Evolutionary conservation across 306 rosid species (phyloP).

Genomic region (Gillenia trifoliata): DNA sequence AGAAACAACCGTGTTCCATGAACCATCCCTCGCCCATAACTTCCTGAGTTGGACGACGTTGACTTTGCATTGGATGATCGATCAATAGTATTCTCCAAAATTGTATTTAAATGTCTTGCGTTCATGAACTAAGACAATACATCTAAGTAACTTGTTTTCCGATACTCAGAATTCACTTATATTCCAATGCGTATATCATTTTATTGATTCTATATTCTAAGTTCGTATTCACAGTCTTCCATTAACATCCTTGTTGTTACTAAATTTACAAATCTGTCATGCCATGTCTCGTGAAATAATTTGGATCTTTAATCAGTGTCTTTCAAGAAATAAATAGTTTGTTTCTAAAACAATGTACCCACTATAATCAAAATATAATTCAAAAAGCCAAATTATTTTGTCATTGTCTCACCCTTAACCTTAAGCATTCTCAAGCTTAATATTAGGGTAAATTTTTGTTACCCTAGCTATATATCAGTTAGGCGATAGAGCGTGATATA

Average conservation of each 20-base stretch:
- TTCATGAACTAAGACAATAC: slow-evolving; percentile 16
- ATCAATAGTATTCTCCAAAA: not conserved
- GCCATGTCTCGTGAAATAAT: not conserved
- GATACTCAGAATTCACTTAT: not conserved
- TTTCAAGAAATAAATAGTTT: not conserved
- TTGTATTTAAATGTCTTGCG: not conserved
- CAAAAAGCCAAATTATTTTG: not conserved
- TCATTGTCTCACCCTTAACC: not conserved
- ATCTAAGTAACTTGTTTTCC: not conserved
- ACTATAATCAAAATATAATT: not conserved
- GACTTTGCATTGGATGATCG: not conserved
- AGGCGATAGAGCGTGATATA: not conserved
- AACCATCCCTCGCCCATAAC: not conserved
- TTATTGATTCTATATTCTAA: too few relatives aligned
- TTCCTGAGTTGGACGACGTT: not conserved
- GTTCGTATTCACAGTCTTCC: not conserved
- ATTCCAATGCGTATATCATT: too few relatives aligned
- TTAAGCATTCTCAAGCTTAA: not conserved
- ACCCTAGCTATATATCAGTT: not conserved
- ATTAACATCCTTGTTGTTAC: not conserved
- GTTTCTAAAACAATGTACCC: not conserved
- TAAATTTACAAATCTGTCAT: not conserved
- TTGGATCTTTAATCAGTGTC: not conserved
- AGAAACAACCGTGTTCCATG: not conserved
- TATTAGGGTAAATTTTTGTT: not conserved